Percentiles rank a stretch among this genome's conserved stretches.
Conservation (phyloP, 352 stramenopile species). For the Elongisporangium undulatum region DNA sequence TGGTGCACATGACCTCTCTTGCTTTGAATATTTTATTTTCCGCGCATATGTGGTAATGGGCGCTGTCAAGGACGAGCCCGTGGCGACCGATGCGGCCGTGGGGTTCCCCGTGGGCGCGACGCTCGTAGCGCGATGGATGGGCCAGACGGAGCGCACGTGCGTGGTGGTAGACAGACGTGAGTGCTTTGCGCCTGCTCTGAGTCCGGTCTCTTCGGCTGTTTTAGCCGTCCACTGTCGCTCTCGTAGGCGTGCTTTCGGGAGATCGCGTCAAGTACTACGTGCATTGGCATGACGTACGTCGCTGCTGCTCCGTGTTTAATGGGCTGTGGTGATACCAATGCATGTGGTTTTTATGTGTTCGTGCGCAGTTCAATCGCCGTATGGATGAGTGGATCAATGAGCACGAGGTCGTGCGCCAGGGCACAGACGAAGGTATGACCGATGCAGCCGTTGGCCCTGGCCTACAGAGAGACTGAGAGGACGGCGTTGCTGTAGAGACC, state of each 20-base stretch:
- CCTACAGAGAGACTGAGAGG: too few species aligned
- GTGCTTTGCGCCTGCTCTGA: constrained; percentile 10
- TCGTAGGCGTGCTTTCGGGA: constrained; percentile 38
- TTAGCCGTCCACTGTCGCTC: background rate
- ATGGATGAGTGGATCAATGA: constrained; percentile 90
- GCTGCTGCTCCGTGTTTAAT: background rate
- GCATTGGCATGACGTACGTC: constrained; percentile 73
- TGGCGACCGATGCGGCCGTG: constrained; percentile 6
- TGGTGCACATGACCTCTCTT: background rate
- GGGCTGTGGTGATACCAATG: background rate
- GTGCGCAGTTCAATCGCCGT: constrained; percentile 70
- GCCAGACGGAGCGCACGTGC: constrained; percentile 70
- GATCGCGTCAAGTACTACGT: constrained; percentile 83
- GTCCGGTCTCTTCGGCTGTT: background rate
- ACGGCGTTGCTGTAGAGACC: constrained; percentile 24
- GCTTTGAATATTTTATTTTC: background rate
- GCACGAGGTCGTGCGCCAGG: constrained; percentile 68
- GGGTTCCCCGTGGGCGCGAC: constrained; percentile 57
- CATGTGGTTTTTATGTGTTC: background rate
- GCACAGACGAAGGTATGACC: constrained; percentile 44
- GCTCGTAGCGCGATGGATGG: constrained; percentile 71
- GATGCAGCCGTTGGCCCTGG: background rate
- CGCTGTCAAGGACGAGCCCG: constrained; percentile 7
- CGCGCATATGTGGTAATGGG: background rate
- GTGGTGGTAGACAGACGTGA: constrained; percentile 77